Evolutionary conservation across 2,329 filamentous ascomycete genomes (phyloP), one percentile per base, ranked within the genome.

Genomic region (Verticillium isaacii): DNA sequence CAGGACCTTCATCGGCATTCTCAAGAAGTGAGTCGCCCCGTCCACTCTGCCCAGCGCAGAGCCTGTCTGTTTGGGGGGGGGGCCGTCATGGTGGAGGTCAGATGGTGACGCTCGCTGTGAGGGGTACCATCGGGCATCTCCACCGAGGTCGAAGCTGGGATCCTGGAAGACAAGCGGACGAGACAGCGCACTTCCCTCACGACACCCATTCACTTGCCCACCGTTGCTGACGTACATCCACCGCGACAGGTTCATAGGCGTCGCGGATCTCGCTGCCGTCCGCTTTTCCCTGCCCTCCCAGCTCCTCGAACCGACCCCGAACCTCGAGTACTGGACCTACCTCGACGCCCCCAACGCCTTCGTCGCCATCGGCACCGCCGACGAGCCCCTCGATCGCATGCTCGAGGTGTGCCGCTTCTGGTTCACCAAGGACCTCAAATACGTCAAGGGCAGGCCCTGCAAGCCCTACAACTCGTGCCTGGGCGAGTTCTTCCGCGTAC

Each of bases 381-480:
- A 98, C 69, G 92, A 98, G 69, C 86, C 90, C 12, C 81, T 98
- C 61, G 94, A 95, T 69, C 92, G 95, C 68, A 97, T 97, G 91
- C 85, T 99, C 59, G 93, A 94, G 71, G 92, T 96, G 34, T 78
- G 98, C 69, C 89, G 93, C 63, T 99, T 98, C 78, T 99, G 95
- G 95, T 96, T 98, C 71, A 98, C 95, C 65, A 99, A 99, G 76
- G 95, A 99, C 75, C 76, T 99, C 76, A 99, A 99, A 85, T 99
- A 98, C 72, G 92, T 96, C 74, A 98, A 98, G 80, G 94, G 94
- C 63, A 96, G 93, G 80, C 95, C 95, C 54, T 98, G 94, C 87
- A 99, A 99, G 78, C 95, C 95, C 12, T 99, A 99, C 80, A 99
- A 99, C 77, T 97, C 93, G 57, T 93, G 93, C 39, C 79, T 99